These are phyloP conservation scores for Fistulifera pelliculosa DNA, from an alignment of 108 stramenopile genomes.

Conservation along the genomic window DNA sequence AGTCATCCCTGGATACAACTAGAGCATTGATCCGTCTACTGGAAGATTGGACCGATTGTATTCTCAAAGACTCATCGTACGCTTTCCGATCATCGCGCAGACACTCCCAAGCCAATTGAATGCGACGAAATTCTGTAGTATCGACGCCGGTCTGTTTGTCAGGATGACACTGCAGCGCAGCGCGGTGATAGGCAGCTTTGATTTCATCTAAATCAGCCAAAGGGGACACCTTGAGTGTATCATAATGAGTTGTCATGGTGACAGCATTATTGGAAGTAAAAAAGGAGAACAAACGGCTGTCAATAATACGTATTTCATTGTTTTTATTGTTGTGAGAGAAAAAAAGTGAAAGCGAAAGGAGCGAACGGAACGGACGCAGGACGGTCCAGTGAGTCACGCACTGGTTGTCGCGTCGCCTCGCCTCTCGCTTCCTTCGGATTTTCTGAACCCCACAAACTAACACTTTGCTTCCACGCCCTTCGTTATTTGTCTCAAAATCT, in stretches of 20 bases:
- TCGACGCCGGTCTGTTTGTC: constrained; percentile 28
- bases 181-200: constrained; percentile 57
- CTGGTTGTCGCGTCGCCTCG: no score
- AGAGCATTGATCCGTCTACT: constrained; percentile 26
- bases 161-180: constrained; percentile 50
- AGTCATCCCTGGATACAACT: constrained; percentile 39
- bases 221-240: constrained; percentile 52
- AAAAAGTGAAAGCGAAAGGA: no score
- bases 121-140: constrained; percentile 31
- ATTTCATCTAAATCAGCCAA: constrained; percentile 55
- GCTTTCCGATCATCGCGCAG: constrained; percentile 41
- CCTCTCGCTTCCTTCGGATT: no score
- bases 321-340: no score
- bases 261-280: no score
- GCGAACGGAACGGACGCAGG: no score
- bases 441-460: no score
- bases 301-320: no score
- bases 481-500: no score
- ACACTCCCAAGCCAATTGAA: constrained; percentile 62
- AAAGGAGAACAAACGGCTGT: no score
- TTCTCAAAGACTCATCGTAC: constrained; percentile 48
- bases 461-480: no score
- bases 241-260: constrained; percentile 42
- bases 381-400: no score
- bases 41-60: constrained; percentile 14